Evolutionary conservation across 192 early-diverging fungal species (phyloP).

Genomic region (Spizellomyces punctatus): DNA sequence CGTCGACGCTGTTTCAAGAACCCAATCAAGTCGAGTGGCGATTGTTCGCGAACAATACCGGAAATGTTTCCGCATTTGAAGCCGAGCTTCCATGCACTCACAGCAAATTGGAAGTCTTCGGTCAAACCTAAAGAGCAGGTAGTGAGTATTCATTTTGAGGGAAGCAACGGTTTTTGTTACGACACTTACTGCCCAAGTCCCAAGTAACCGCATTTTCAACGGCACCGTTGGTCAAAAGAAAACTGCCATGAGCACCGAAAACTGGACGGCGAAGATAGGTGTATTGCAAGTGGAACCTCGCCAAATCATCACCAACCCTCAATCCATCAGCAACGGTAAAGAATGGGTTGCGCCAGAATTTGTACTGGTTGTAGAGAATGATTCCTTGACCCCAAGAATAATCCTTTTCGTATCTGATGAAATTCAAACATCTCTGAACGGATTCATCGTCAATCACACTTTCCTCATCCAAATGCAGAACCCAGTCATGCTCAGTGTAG

Average conservation of each 20-base stretch:
- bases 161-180: background rate
- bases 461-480: conserved; percentile 63
- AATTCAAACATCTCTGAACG: conserved; percentile 47
- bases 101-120: conserved; percentile 61
- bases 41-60: conserved; percentile 58
- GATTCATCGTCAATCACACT: conserved; percentile 56
- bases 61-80: conserved; percentile 53
- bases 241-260: conserved; percentile 59
- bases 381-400: conserved; percentile 56
- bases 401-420: conserved; percentile 52
- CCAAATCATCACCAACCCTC: conserved; percentile 57
- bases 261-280: conserved; percentile 57
- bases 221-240: conserved; percentile 55
- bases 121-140: conserved; percentile 38
- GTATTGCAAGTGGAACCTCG: conserved; percentile 63
- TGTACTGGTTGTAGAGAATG: conserved; percentile 64
- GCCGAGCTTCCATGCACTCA: conserved; percentile 53
- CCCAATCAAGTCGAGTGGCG: conserved; percentile 50
- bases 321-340: conserved; percentile 61
- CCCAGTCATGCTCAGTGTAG: conserved; percentile 59
- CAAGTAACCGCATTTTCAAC: conserved; percentile 62
- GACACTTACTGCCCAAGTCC: conserved; percentile 54
- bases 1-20: conserved; percentile 63
- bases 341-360: conserved; percentile 59
- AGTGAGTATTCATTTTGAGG: conserved; percentile 2